A percentile compares a stretch with the other conserved stretches of the same genome.
Evolutionary conservation across 441 rosid species (phyloP).

Genomic region (Pelargonium myrrhifolium): DNA sequence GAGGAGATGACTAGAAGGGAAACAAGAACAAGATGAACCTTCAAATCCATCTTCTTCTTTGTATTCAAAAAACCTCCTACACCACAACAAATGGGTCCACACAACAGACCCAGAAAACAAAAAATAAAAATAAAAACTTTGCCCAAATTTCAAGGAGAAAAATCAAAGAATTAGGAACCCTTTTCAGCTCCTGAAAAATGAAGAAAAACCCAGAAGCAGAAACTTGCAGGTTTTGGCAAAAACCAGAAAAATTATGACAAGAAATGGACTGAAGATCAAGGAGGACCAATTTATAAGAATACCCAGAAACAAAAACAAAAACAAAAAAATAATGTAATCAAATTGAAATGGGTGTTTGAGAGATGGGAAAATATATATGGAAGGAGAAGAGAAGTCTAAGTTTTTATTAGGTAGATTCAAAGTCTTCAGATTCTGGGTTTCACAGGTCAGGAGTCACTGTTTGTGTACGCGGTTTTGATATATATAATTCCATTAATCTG

Average conservation of each 20-base stretch:
- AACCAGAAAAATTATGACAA: not conserved
- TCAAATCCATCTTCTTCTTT: constrained; percentile 34
- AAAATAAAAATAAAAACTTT: not conserved
- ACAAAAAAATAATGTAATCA: not conserved
- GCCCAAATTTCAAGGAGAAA: not conserved
- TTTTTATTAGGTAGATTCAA: no score
- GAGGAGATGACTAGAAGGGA: constrained; percentile 29
- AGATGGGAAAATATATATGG: constrained; percentile 1
- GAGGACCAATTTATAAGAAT: not conserved
- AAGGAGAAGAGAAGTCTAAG: not conserved
- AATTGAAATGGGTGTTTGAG: not conserved
- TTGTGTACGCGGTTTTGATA: not conserved
- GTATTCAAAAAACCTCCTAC: not conserved
- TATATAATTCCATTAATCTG: not conserved
- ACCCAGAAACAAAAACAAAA: not conserved
- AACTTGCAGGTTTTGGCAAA: not conserved
- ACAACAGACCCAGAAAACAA: not conserved
- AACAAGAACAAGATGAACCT: constrained; percentile 27
- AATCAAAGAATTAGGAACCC: not conserved
- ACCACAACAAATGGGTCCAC: not conserved
- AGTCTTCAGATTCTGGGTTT: no score
- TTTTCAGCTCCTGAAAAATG: not conserved
- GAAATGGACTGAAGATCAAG: not conserved
- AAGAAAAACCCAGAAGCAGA: not conserved
- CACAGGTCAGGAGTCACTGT: not conserved